Base-by-base conservation (phyloP, 75 land plant genomes). In the Chamaecyparis obtusa region DNA sequence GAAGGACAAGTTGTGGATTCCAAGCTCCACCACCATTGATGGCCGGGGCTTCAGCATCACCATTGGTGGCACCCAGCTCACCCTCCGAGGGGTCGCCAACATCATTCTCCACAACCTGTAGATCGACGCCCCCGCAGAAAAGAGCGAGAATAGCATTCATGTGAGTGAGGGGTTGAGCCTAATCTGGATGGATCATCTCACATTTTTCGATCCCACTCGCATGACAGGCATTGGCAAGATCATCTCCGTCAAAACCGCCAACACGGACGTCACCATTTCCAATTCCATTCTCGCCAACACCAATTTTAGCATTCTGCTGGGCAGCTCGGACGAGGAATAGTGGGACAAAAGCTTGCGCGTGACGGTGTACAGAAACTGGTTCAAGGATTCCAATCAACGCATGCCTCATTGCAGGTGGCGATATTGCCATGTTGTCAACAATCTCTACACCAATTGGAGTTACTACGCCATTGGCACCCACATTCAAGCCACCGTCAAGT, bases 391-490 rank as follows among this genome's bases (percentile, higher is more conserved):
- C n/a, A 86, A 46, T 55, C 91, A 91, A 71, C 71, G 91, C 33
- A 89, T 91, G 92, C 92, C 92, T 6, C 92, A 91, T 69, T 91
- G 92, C 91, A 85, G 93, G 78, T 92, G 93, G 93, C 92, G 93
- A 21, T 87, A 81, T 48, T 92, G 93, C 76, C 93, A 92, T 64
- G 93, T 92, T 5, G 27, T 87, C 19, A 92, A 91, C 90, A 92
- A 92, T n/a, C 74, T 91, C 69, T 92, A 90, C 64, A 87, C 87
- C 39, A 91, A 89, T 85, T 92, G 93, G 93, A 87, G 92, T 21
- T 92, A 90, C 86, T 92, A 92, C 33, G 93, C 93, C 7, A 84
- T 91, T 14, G 93, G 93, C 3, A 92, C 87, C 1, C 56, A 90
- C 8, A 89, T 44, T 3, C 83, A 84, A 44, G 93, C 92, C 2